These are phyloP conservation scores for Cerioporus squamosus DNA, from an alignment of 1,284 basidiomycete genomes.

Conservation along the genomic window DNA sequence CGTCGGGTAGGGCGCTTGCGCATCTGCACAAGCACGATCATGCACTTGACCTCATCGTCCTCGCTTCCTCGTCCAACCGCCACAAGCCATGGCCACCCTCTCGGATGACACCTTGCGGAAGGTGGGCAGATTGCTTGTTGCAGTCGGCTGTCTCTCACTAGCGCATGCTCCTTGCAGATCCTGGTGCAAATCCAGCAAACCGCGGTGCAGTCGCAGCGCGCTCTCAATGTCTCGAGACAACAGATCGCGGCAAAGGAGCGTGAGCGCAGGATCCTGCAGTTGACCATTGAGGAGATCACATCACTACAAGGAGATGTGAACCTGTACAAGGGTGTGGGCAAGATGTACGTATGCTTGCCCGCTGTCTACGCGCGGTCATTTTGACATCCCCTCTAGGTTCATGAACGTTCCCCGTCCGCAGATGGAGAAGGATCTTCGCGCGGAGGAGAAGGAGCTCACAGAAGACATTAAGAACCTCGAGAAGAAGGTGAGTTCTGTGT, in stretches of 20 bases:
- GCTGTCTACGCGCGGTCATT: background rate
- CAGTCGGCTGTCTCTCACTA: background rate
- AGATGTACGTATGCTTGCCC: constrained; percentile 66
- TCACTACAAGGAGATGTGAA: constrained; percentile 70
- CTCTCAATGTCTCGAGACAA: constrained; percentile 71
- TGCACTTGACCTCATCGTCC: constrained; percentile 4
- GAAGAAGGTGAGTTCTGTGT: constrained; percentile 64
- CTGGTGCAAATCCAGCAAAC: constrained; percentile 89
- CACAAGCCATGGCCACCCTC: constrained; percentile 65
- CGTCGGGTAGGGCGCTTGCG: constrained; percentile 20
- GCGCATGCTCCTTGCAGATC: constrained; percentile 57
- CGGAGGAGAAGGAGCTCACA: constrained; percentile 78
- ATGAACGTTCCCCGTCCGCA: constrained; percentile 80
- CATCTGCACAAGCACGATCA: constrained; percentile 4
- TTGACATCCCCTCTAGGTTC: constrained; percentile 62
- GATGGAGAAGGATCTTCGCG: constrained; percentile 78
- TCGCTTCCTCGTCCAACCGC: background rate
- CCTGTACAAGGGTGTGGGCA: constrained; percentile 90
- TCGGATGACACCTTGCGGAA: constrained; percentile 88
- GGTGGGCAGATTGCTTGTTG: constrained; percentile 43
- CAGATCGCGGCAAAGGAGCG: constrained; percentile 82
- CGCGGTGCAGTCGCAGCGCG: constrained; percentile 79
- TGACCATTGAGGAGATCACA: constrained; percentile 80
- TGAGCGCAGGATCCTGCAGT: constrained; percentile 84
- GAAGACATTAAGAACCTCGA: constrained; percentile 81